These are phyloP conservation scores for Chrysanthemum lavandulifolium DNA, from an alignment of 129 eudicot genomes.

Conservation along the genomic window DNA sequence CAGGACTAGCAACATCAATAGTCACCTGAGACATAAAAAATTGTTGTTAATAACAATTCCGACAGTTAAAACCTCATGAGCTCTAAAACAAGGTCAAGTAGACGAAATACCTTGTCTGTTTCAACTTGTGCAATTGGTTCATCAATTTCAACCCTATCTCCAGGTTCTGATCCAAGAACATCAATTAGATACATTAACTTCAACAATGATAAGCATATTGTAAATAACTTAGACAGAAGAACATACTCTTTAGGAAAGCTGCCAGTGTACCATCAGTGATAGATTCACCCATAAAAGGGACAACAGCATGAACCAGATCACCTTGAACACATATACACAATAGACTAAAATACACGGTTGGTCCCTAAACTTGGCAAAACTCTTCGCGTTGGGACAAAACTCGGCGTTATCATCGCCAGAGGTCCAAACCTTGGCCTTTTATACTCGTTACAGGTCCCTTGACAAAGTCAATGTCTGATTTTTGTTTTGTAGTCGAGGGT, in stretches of 20 bases:
- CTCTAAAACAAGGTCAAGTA: background rate
- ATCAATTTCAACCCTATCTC: slow-evolving; percentile 88
- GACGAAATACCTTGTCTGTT: slow-evolving; percentile 72
- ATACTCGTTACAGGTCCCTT: too few relatives aligned
- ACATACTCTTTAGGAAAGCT: slow-evolving; percentile 77
- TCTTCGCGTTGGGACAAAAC: too few relatives aligned
- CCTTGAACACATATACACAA: slow-evolving; percentile 42
- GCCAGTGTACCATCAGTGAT: slow-evolving; percentile 92
- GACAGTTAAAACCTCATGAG: background rate
- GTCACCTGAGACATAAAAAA: background rate
- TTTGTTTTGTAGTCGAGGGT: too few relatives aligned
- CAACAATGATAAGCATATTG: background rate
- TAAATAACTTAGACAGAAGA: slow-evolving; percentile 4
- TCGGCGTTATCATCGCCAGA: too few relatives aligned
- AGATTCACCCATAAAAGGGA: slow-evolving; percentile 97
- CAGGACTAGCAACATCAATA: too few relatives aligned
- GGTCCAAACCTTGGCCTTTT: too few relatives aligned
- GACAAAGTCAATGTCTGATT: too few relatives aligned
- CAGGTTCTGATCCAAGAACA: slow-evolving; percentile 66
- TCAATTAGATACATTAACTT: slow-evolving; percentile 11
- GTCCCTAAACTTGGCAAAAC: background rate
- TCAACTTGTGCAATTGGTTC: slow-evolving; percentile 98
- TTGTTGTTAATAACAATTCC: slow-evolving; percentile 20
- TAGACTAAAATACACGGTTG: too few relatives aligned
- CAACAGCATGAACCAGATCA: slow-evolving; percentile 88